phyloP scores from a whole-genome alignment of 345 rosid genomes.

The Gossypium rotundifolium region DNA sequence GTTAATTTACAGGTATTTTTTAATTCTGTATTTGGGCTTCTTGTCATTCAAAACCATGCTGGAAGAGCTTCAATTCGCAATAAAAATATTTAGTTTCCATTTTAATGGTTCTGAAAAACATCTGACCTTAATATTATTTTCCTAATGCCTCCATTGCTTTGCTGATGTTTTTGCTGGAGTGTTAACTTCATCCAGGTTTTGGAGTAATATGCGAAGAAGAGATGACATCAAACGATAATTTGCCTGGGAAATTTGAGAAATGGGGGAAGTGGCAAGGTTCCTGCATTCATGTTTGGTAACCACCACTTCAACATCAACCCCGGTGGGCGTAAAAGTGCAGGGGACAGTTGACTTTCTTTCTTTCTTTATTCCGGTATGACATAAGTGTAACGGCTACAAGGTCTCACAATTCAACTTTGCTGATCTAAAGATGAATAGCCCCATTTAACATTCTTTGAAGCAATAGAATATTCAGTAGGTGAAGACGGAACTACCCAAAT shows the following conservation, averaged over 20 bases:
- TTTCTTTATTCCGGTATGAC: not conserved
- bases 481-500: not conserved
- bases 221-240: not conserved
- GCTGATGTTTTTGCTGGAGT: not conserved
- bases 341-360: not conserved
- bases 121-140: not conserved
- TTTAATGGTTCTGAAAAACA: too few relatives aligned
- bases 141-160: not conserved
- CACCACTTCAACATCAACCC: not conserved
- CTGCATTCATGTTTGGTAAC: not conserved
- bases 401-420: not conserved
- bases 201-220: not conserved
- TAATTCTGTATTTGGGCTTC: not conserved
- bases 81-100: not conserved
- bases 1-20: not conserved
- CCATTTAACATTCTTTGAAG: not conserved
- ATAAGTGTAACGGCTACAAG: not conserved
- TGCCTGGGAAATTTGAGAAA: not conserved
- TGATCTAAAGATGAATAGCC: not conserved
- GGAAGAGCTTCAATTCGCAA: too few relatives aligned
- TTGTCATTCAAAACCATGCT: not conserved
- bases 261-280: not conserved
- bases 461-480: not conserved
- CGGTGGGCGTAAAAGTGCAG: not conserved
- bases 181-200: not conserved